Conservation (phyloP, 257 asterid genomes). For the Lycium barbarum region DNA sequence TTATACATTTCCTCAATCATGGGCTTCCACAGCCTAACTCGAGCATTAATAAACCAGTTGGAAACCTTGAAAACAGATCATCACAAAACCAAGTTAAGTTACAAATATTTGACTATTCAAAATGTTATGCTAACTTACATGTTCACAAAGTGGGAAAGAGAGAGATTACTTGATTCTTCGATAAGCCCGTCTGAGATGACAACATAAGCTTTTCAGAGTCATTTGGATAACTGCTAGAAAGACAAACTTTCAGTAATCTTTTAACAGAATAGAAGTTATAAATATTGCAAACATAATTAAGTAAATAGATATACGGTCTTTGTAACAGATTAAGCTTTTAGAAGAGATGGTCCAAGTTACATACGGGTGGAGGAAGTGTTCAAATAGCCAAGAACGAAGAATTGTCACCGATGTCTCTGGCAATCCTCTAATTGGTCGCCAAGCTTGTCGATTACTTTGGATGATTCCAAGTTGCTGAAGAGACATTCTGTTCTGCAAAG, state of each 20-base stretch:
- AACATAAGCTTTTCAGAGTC: slow-evolving; percentile 90
- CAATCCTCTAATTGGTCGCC: slow-evolving; percentile 86
- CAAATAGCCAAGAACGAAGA: slow-evolving; percentile 96
- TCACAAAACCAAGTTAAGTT: neutral
- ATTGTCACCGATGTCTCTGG: slow-evolving; percentile 83
- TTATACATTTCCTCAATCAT: slow-evolving; percentile 95
- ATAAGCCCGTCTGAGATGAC: slow-evolving; percentile 87
- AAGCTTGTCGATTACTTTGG: slow-evolving; percentile 63
- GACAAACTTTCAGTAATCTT: neutral
- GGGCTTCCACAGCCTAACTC: slow-evolving; percentile 95
- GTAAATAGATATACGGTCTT: too few relatives aligned
- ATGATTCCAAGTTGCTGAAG: slow-evolving; percentile 65
- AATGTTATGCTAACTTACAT: neutral
- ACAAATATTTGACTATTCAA: neutral
- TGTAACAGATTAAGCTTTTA: neutral
- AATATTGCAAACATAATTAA: neutral
- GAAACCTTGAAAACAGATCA: slow-evolving; percentile 58
- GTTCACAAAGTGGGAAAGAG: neutral
- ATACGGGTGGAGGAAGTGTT: slow-evolving; percentile 96
- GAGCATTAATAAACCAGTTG: slow-evolving; percentile 90
- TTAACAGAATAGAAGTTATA: neutral
- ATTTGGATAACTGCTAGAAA: slow-evolving; percentile 69
- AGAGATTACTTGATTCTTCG: slow-evolving; percentile 81
- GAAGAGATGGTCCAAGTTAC: slow-evolving; percentile 23
- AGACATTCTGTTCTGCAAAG: slow-evolving; percentile 42